These are phyloP conservation scores for Ampelocalamus luodianensis DNA, from an alignment of 176 grass and related monocot species.

Conservation along the genomic window DNA sequence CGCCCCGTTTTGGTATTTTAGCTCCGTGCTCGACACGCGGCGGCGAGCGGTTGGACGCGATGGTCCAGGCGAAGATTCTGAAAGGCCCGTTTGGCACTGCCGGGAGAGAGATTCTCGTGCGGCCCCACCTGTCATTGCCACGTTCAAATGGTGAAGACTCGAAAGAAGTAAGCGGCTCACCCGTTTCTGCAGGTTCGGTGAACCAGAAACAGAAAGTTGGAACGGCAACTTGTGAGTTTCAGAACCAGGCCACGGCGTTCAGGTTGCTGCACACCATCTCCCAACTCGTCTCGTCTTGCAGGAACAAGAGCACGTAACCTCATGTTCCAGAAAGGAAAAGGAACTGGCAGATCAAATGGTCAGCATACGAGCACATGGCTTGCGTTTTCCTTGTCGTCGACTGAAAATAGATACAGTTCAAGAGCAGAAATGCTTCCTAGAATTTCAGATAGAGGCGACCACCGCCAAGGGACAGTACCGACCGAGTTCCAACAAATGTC, in stretches of 20 bases:
- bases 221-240: neutral
- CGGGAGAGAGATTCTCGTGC: neutral
- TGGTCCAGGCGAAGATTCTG: slow-evolving; percentile 17
- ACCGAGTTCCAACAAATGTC: neutral
- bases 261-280: neutral
- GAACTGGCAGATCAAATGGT: neutral
- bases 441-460: neutral
- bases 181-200: slow-evolving; percentile 13
- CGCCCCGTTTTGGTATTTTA: neutral
- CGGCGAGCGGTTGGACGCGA: neutral
- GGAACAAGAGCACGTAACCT: neutral
- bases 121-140: neutral
- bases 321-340: neutral
- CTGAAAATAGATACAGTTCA: neutral
- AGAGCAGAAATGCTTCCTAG: neutral
- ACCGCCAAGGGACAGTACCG: neutral
- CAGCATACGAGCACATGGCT: neutral
- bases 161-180: neutral
- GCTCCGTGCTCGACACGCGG: neutral
- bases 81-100: neutral
- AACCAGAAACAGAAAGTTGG: slow-evolving; percentile 28
- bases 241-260: neutral
- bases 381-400: neutral
- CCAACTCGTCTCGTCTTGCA: neutral
- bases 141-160: no score